These are phyloP conservation scores for Colletotrichum filicis DNA, from an alignment of 2,329 filamentous ascomycete genomes.

Conservation along the genomic window DNA sequence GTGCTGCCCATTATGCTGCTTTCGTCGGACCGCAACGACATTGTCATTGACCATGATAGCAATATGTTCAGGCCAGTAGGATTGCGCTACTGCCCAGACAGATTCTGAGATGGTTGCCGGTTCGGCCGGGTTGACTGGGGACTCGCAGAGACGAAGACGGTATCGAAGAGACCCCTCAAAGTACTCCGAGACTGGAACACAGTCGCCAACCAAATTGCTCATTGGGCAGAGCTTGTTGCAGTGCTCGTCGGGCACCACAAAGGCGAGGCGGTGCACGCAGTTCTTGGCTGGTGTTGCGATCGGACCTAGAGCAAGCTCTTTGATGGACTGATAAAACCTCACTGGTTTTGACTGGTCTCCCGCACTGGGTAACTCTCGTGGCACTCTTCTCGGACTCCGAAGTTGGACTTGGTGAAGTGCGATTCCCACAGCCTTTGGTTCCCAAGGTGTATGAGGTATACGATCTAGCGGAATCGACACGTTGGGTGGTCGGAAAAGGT, in stretches of 20 bases:
- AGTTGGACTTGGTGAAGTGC: constrained; percentile 59
- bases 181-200: constrained; percentile 51
- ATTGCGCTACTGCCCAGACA: constrained; percentile 73
- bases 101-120: constrained; percentile 50
- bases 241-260: constrained; percentile 54
- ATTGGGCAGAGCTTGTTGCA: constrained; percentile 49
- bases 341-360: constrained; percentile 24
- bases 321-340: constrained; percentile 69
- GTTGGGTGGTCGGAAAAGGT: constrained; percentile 38
- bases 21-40: constrained; percentile 70
- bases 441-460: constrained; percentile 53
- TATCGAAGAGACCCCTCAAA: constrained; percentile 68
- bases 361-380: constrained; percentile 35
- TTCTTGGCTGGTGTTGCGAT: constrained; percentile 47
- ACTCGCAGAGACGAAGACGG: constrained; percentile 74
- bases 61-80: constrained; percentile 76
- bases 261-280: constrained; percentile 55
- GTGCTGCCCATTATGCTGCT: constrained; percentile 79
- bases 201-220: constrained; percentile 40
- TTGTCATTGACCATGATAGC: constrained; percentile 75
- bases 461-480: constrained; percentile 43
- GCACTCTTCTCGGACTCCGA: constrained; percentile 60
- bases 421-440: constrained; percentile 52
- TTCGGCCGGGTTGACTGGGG: constrained; percentile 26
- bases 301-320: constrained; percentile 61